Evolutionary conservation across 2,329 filamentous ascomycete genomes (phyloP).

Genomic region (Verticillium longisporum): DNA sequence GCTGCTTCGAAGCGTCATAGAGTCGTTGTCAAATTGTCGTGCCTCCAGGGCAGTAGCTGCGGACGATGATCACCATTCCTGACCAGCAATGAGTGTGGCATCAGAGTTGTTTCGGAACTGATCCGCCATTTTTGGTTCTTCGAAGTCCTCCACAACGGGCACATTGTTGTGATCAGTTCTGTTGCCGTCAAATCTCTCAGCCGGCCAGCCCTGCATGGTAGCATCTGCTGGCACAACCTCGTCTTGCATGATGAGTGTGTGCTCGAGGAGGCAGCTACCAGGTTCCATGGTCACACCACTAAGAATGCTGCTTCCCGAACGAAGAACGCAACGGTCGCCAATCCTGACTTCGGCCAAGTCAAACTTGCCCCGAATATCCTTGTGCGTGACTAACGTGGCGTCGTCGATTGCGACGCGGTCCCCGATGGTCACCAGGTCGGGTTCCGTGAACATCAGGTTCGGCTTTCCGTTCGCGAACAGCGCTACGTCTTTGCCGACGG

Average conservation of each 20-base stretch:
- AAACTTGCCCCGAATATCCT: slow-evolving; percentile 51
- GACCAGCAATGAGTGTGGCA: not conserved
- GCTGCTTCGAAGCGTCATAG: not conserved
- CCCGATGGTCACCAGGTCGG: slow-evolving; percentile 46
- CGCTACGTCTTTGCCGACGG: slow-evolving; percentile 46
- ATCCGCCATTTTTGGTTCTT: not conserved
- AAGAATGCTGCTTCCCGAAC: slow-evolving; percentile 43
- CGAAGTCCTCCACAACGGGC: not conserved
- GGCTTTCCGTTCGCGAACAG: slow-evolving; percentile 47
- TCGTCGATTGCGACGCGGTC: slow-evolving; percentile 48
- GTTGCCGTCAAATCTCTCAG: slow-evolving; percentile 28
- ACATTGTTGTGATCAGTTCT: not conserved
- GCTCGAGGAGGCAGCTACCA: slow-evolving; percentile 47
- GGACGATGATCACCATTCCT: not conserved
- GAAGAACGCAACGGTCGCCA: slow-evolving; percentile 43
- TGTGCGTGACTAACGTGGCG: slow-evolving; percentile 47
- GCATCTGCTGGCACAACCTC: slow-evolving; percentile 43
- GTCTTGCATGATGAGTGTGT: slow-evolving; percentile 50
- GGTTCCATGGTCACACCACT: slow-evolving; percentile 45
- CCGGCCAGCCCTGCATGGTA: slow-evolving; percentile 51
- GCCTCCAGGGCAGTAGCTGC: not conserved
- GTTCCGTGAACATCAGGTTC: slow-evolving; percentile 49
- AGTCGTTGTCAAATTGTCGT: not conserved
- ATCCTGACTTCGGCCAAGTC: slow-evolving; percentile 44
- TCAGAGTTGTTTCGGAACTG: not conserved